Evolutionary conservation across 306 rosid species (phyloP).

Genomic region (Lotus japonicus): DNA sequence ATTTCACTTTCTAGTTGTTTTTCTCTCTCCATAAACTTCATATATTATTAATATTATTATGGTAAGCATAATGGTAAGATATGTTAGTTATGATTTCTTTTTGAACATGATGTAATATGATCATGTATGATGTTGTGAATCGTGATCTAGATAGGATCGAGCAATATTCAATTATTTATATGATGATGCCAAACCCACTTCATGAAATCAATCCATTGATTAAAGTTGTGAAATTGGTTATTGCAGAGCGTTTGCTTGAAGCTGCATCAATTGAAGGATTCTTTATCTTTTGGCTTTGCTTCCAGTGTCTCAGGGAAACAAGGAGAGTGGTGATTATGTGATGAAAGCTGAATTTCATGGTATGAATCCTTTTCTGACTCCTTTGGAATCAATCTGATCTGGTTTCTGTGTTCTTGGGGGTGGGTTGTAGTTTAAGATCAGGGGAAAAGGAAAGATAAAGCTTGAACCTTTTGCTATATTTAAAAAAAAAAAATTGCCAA

Average conservation of each 20-base stretch:
- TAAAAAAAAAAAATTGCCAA: background rate
- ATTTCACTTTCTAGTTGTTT: background rate
- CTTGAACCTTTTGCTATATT: constrained; percentile 17
- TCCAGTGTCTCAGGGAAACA: background rate
- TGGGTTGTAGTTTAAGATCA: constrained; percentile 7
- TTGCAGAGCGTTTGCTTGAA: constrained; percentile 13
- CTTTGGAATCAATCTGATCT: constrained; percentile 23
- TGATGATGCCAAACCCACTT: constrained; percentile 7
- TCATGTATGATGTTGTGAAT: background rate
- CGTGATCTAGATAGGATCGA: constrained; percentile 5
- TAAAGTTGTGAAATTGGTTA: background rate
- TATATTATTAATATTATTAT: background rate
- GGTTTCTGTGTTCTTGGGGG: background rate
- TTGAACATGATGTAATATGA: background rate
- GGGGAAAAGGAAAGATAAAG: constrained; percentile 8
- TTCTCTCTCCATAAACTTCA: background rate
- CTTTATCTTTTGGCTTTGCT: background rate
- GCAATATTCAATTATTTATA: background rate
- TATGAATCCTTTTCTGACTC: constrained; percentile 25
- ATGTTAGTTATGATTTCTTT: constrained; percentile 3
- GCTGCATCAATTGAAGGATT: constrained; percentile 11
- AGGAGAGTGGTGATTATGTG: constrained; percentile 13
- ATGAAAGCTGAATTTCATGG: constrained; percentile 33
- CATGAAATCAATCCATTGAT: background rate
- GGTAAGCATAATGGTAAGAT: background rate